These are phyloP conservation scores for Crithidia fasciculata DNA, from an alignment of 208 protist species.

Conservation along the genomic window DNA sequence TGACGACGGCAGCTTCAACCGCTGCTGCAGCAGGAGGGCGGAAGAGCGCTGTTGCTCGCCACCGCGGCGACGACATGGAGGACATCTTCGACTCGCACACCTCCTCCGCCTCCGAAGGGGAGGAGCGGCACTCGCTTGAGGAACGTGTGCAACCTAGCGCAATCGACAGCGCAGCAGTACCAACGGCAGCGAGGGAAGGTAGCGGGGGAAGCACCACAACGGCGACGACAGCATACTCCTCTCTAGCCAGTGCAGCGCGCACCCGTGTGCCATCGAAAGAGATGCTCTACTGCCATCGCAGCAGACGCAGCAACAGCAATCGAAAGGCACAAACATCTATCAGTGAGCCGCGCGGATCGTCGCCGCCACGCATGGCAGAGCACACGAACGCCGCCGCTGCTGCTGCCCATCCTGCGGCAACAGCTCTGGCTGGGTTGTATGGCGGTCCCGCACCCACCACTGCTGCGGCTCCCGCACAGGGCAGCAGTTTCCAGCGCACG, in stretches of 20 bases:
- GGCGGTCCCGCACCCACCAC: too few relatives aligned
- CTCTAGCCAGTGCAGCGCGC: background rate
- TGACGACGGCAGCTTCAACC: background rate
- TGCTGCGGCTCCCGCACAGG: too few relatives aligned
- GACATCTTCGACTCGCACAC: conserved; percentile 25
- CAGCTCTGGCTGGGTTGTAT: too few relatives aligned
- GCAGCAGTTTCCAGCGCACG: conserved; percentile 8
- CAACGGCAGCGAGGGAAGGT: background rate
- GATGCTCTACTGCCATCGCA: conserved; percentile 17
- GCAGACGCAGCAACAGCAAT: background rate
- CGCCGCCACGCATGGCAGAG: too few relatives aligned
- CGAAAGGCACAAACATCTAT: background rate
- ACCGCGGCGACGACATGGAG: conserved; percentile 12
- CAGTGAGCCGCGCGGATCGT: too few relatives aligned
- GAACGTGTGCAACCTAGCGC: background rate
- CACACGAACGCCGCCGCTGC: background rate
- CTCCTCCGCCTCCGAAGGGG: background rate
- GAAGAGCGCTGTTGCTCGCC: background rate
- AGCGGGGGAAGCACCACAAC: conserved; percentile 2
- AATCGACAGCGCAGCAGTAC: too few relatives aligned
- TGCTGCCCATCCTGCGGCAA: background rate
- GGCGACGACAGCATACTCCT: background rate
- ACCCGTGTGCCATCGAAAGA: conserved; percentile 30
- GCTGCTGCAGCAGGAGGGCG: background rate
- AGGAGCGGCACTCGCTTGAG: background rate